Percentiles rank a stretch among this genome's conserved stretches.
phyloP scores from a whole-genome alignment of 306 rosid genomes.

The Begonia peltatifolia region DNA sequence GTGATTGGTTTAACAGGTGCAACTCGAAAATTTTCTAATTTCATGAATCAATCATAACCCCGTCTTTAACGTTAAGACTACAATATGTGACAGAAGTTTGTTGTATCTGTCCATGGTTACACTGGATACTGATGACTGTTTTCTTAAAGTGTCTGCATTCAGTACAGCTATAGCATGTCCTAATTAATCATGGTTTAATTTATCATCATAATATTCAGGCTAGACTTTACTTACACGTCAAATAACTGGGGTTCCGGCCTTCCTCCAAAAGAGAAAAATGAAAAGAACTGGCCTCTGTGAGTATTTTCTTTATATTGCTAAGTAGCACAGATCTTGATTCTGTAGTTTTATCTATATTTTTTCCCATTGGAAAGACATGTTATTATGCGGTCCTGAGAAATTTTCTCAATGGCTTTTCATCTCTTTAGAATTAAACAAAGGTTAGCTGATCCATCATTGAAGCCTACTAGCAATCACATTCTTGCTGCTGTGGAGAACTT shows the following conservation, averaged over 20 bases:
- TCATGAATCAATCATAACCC: neutral
- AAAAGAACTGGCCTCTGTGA: constrained; percentile 75
- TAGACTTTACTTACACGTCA: constrained; percentile 67
- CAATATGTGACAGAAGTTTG: too few relatives aligned
- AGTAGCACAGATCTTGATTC: neutral
- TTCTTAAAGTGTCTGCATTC: neutral
- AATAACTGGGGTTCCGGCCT: constrained; percentile 96
- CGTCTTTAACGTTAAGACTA: neutral
- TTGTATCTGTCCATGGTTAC: too few relatives aligned
- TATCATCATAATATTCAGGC: constrained; percentile 35
- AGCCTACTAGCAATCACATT: constrained; percentile 50
- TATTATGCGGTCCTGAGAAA: constrained; percentile 5
- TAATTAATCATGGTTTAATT: too few relatives aligned
- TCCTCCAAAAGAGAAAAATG: constrained; percentile 82
- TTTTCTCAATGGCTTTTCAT: constrained; percentile 11
- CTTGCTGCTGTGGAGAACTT: constrained; percentile 51
- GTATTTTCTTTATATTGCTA: constrained; percentile 14
- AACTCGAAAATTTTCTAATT: constrained; percentile 6
- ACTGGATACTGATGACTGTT: too few relatives aligned
- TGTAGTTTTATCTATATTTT: neutral
- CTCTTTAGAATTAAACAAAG: constrained; percentile 68
- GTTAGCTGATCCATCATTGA: constrained; percentile 76
- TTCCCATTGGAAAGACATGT: neutral
- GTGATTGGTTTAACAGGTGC: constrained; percentile 94
- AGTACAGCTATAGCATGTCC: neutral